Percentiles rank a stretch among this genome's conserved stretches.
These are phyloP conservation scores for Lantana camara DNA, from an alignment of 257 asterid genomes.

Conservation along the genomic window DNA sequence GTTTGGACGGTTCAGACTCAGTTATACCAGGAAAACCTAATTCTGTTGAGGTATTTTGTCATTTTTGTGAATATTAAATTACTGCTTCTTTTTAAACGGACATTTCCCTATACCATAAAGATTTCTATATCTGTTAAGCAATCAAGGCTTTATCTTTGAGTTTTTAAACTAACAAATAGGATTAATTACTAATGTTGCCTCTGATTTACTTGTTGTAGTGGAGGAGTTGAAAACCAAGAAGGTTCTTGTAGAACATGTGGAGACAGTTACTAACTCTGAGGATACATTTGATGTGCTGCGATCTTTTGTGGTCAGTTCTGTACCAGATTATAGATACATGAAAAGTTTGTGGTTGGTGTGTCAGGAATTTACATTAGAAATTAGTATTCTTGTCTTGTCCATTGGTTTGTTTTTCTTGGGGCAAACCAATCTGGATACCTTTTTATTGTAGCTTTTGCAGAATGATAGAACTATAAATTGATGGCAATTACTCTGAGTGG, in stretches of 20 bases:
- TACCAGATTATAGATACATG: conserved; percentile 6
- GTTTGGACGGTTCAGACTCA: not conserved
- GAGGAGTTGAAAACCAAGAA: conserved; percentile 63
- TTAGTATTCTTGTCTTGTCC: not conserved
- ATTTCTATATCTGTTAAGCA: not conserved
- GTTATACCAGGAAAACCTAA: not conserved
- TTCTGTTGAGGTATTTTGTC: not conserved
- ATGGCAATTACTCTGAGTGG: conserved; percentile 12
- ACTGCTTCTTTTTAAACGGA: not conserved
- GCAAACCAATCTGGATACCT: conserved; percentile 5
- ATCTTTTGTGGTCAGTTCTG: conserved; percentile 69
- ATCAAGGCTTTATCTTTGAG: not conserved
- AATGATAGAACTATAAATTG: not conserved
- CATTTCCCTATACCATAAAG: not conserved
- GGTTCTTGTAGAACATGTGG: conserved; percentile 78
- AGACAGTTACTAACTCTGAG: conserved; percentile 66
- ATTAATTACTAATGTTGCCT: conserved; percentile 13
- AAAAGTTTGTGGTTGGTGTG: conserved; percentile 6
- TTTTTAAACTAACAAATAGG: not conserved
- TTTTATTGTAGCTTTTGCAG: conserved; percentile 10
- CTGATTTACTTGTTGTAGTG: conserved; percentile 39
- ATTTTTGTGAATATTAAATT: not conserved
- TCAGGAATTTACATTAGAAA: not conserved
- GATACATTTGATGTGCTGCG: conserved; percentile 64
- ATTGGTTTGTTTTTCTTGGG: conserved; percentile 1